A percentile compares a stretch with the other conserved stretches of the same genome.
Conservation (phyloP, 495 filamentous ascomycete genomes). For the Monascus purpureus region DNA sequence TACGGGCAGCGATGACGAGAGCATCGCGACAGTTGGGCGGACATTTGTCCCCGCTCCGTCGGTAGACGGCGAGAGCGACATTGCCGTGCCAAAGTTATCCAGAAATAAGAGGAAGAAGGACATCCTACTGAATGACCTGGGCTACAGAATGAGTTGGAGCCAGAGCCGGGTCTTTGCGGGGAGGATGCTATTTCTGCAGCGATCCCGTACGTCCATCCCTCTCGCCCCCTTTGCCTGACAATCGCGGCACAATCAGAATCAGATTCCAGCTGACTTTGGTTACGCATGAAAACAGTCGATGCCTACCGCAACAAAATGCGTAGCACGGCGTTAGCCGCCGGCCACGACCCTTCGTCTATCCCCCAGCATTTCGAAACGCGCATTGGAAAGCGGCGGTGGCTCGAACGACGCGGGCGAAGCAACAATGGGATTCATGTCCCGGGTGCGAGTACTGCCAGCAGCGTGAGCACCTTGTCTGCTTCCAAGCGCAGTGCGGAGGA, state of each 20-base stretch:
- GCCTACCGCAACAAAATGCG: constrained; percentile 89
- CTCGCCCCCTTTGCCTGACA: constrained; percentile 1
- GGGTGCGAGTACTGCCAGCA: background rate
- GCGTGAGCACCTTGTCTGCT: constrained; percentile 11
- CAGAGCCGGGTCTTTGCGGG: constrained; percentile 80
- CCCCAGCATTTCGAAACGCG: constrained; percentile 83
- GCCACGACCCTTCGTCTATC: constrained; percentile 53
- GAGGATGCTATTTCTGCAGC: constrained; percentile 77
- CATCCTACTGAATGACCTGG: constrained; percentile 76
- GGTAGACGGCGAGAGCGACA: constrained; percentile 56
- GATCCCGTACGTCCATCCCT: constrained; percentile 57
- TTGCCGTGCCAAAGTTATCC: constrained; percentile 60
- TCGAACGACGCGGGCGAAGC: constrained; percentile 38
- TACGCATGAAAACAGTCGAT: constrained; percentile 51
- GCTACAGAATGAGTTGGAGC: constrained; percentile 89
- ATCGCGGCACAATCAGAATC: background rate
- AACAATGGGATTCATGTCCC: background rate
- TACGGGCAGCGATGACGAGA: constrained; percentile 23
- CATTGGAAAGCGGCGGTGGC: constrained; percentile 72
- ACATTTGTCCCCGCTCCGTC: constrained; percentile 58
- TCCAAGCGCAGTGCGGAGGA: constrained; percentile 25
- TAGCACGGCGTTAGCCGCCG: constrained; percentile 57
- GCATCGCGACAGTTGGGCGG: constrained; percentile 30
- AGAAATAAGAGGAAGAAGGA: constrained; percentile 58
- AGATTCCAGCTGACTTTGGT: background rate